Conservation (phyloP, 2,329 filamentous ascomycete species). For the Xylariaceae sp. region DNA sequence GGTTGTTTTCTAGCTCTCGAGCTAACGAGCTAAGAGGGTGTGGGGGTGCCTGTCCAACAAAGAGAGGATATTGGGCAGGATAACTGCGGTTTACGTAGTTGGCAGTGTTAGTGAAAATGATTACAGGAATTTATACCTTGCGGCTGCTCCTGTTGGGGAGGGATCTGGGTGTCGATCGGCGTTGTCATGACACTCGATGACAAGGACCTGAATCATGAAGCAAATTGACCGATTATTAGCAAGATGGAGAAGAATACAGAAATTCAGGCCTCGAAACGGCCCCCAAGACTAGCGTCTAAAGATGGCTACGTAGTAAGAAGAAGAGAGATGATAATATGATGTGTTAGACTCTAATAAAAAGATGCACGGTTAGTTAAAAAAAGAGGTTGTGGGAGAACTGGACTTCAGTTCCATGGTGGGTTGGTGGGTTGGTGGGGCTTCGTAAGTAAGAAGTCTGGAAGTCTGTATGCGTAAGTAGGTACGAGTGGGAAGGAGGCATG, state of each 20-base stretch:
- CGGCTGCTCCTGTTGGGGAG: conserved; percentile 25
- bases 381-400: conserved; percentile 24
- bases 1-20: conserved; percentile 2
- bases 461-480: no score
- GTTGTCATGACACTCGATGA: conserved; percentile 28
- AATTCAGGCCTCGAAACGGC: conserved; percentile 23
- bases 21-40: conserved; percentile 1
- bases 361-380: conserved; percentile 13
- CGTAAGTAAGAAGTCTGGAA: no score
- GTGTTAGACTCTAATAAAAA: conserved; percentile 25
- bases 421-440: conserved; percentile 23
- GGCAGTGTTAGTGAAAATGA: no score
- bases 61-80: conserved; percentile 11
- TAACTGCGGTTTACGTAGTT: no score
- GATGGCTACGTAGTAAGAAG: neutral
- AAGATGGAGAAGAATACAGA: conserved; percentile 1
- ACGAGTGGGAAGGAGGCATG: no score
- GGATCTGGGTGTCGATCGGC: conserved; percentile 23
- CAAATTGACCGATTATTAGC: conserved; percentile 8
- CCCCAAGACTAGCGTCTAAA: conserved; percentile 13
- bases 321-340: conserved; percentile 23
- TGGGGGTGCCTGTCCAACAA: conserved; percentile 12
- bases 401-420: conserved; percentile 15
- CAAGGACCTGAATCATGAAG: conserved; percentile 6
- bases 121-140: conserved; percentile 33